Evolutionary conservation across 768 basidiomycete species (phyloP).

Genomic region (Tricholoma matsutake): DNA sequence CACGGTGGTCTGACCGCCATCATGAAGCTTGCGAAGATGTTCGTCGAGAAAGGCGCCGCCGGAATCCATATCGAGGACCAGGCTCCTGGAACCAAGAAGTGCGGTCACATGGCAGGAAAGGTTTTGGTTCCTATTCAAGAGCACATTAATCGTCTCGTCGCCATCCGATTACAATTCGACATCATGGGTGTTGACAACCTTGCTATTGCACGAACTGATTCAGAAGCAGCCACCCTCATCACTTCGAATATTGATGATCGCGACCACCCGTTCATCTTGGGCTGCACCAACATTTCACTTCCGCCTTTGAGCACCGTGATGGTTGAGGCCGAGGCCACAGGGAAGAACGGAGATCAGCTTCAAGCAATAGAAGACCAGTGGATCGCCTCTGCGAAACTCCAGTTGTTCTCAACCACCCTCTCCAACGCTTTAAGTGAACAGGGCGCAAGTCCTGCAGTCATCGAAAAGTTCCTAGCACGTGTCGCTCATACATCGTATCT

Average conservation of each 20-base stretch:
- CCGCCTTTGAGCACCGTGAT: constrained; percentile 75
- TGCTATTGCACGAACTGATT: constrained; percentile 91
- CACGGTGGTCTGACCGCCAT: constrained; percentile 97
- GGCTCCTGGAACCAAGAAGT: constrained; percentile 96
- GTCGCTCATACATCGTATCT: constrained; percentile 67
- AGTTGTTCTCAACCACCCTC: constrained; percentile 73
- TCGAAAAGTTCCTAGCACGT: constrained; percentile 62
- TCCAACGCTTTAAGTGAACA: constrained; percentile 64
- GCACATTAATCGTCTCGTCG: constrained; percentile 97
- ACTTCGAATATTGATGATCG: constrained; percentile 95
- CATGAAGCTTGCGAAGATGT: constrained; percentile 98
- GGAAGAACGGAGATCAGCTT: constrained; percentile 74
- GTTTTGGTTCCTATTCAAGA: constrained; percentile 96
- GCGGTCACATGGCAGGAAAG: constrained; percentile 92
- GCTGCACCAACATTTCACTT: constrained; percentile 73
- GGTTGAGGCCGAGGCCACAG: constrained; percentile 78
- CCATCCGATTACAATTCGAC: constrained; percentile 96
- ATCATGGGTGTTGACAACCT: constrained; percentile 98
- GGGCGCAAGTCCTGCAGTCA: constrained; percentile 42
- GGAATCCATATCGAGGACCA: constrained; percentile 99
- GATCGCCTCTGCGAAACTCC: constrained; percentile 73
- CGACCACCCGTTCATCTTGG: constrained; percentile 98
- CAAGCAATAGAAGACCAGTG: constrained; percentile 90
- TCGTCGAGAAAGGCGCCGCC: constrained; percentile 97
- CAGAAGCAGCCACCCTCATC: constrained; percentile 96